A percentile compares a stretch with the other conserved stretches of the same genome.
Evolutionary conservation across 2,329 filamentous ascomycete genomes (phyloP).

Genomic region (Paracorniculantispora psalliotae): DNA sequence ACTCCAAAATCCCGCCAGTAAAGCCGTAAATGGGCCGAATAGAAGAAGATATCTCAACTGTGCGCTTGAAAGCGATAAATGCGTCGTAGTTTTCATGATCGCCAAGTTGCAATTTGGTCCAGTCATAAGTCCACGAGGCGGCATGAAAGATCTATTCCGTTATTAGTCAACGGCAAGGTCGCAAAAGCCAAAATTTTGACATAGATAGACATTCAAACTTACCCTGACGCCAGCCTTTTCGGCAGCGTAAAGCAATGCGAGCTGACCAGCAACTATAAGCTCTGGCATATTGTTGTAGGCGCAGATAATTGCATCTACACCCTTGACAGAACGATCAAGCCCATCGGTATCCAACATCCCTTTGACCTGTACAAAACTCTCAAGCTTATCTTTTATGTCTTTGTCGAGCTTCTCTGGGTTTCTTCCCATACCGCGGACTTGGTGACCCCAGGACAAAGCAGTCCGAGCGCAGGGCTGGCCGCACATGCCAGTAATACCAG

Average conservation of each 20-base stretch:
- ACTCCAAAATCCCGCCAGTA: not conserved
- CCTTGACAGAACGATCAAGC: not conserved
- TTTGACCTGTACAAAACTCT: slow-evolving; percentile 23
- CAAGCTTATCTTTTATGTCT: slow-evolving; percentile 19
- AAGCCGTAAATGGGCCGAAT: not conserved
- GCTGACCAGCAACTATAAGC: slow-evolving; percentile 27
- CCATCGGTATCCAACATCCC: not conserved
- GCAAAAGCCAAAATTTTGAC: no score
- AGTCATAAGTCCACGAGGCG: slow-evolving; percentile 29
- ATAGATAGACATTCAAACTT: not conserved
- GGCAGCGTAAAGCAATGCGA: slow-evolving; percentile 31
- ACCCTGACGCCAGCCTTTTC: slow-evolving; percentile 28
- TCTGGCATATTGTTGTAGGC: slow-evolving; percentile 11
- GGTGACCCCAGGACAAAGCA: slow-evolving; percentile 25
- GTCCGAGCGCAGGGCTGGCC: slow-evolving; percentile 25
- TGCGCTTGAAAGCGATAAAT: slow-evolving; percentile 28
- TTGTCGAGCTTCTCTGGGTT: slow-evolving; percentile 24
- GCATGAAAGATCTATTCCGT: slow-evolving; percentile 25
- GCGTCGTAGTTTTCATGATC: slow-evolving; percentile 30
- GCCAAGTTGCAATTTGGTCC: slow-evolving; percentile 24
- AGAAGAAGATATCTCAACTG: slow-evolving; percentile 14
- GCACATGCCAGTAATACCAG: slow-evolving; percentile 31
- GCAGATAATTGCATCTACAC: not conserved
- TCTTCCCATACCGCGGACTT: slow-evolving; percentile 30
- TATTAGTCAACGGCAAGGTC: no score